Conservation (phyloP, 2,329 filamentous ascomycete species). For the Alternaria atra region DNA sequence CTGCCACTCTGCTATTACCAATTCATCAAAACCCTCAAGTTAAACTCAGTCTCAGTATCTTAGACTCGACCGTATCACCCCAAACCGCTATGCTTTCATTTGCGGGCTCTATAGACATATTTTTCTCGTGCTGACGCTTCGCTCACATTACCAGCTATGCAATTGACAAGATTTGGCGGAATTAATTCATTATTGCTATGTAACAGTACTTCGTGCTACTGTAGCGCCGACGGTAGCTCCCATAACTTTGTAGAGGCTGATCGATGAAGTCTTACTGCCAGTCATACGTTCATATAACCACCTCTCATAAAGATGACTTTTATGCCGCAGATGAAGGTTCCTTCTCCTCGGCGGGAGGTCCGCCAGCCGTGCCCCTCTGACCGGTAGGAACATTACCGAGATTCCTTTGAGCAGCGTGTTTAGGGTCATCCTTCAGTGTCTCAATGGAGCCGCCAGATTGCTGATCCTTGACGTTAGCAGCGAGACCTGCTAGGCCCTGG, state of each 20-base stretch:
- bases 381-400: constrained; percentile 49
- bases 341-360: constrained; percentile 46
- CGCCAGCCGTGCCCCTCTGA: constrained; percentile 43
- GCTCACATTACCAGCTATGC: too few relatives aligned
- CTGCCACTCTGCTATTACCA: too few relatives aligned
- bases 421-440: constrained; percentile 45
- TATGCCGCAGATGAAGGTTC: constrained; percentile 27
- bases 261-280: background rate
- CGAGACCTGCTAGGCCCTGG: constrained; percentile 58
- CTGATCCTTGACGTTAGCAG: constrained; percentile 28
- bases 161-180: background rate
- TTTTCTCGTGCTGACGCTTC: too few relatives aligned
- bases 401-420: constrained; percentile 50
- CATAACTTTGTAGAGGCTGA: background rate
- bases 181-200: background rate
- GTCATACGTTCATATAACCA: background rate
- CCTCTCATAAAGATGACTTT: background rate
- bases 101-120: too few relatives aligned
- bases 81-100: too few relatives aligned
- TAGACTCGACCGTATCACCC: too few relatives aligned
- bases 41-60: too few relatives aligned
- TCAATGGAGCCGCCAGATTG: constrained; percentile 17
- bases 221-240: too few relatives aligned
- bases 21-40: too few relatives aligned
- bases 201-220: background rate